Evolutionary conservation across 2,329 filamentous ascomycete species (phyloP).

Genomic region (Endoconidiophora polonica): DNA sequence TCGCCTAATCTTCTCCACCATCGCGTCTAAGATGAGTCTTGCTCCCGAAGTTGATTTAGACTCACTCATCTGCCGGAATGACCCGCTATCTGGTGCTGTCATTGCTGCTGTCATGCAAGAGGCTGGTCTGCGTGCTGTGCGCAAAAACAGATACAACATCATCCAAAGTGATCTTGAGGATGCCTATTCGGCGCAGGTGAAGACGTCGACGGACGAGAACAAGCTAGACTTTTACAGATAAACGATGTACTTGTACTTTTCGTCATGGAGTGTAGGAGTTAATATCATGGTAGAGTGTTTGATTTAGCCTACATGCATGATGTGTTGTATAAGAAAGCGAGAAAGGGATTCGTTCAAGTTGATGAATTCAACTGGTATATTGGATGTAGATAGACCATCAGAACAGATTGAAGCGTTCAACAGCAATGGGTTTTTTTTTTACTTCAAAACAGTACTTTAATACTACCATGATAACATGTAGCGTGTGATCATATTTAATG

Average conservation of each 20-base stretch:
- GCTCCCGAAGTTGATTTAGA: constrained; percentile 94
- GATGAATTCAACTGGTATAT: too few relatives aligned
- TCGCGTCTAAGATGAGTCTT: constrained; percentile 91
- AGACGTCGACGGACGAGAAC: constrained; percentile 49
- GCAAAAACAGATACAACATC: constrained; percentile 98
- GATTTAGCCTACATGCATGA: background rate
- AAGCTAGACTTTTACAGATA: constrained; percentile 92
- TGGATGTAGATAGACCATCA: too few relatives aligned
- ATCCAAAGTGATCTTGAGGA: constrained; percentile 95
- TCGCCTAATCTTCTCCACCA: constrained; percentile 92
- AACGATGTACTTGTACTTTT: constrained; percentile 12
- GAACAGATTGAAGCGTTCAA: too few relatives aligned
- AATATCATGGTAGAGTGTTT: background rate
- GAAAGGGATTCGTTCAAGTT: too few relatives aligned
- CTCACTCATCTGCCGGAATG: constrained; percentile 88
- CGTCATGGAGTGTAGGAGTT: too few relatives aligned
- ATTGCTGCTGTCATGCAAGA: constrained; percentile 99
- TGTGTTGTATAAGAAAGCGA: too few relatives aligned
- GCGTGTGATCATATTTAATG: too few relatives aligned
- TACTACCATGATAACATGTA: too few relatives aligned
- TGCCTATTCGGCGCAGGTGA: constrained; percentile 92
- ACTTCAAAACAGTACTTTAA: too few relatives aligned
- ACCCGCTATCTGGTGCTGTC: constrained; percentile 84
- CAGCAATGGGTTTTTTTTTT: too few relatives aligned
- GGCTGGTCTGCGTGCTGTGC: constrained; percentile 78